Evolutionary conservation across 805 yeast species (phyloP).

Genomic region (Starmerella stigmatis): DNA sequence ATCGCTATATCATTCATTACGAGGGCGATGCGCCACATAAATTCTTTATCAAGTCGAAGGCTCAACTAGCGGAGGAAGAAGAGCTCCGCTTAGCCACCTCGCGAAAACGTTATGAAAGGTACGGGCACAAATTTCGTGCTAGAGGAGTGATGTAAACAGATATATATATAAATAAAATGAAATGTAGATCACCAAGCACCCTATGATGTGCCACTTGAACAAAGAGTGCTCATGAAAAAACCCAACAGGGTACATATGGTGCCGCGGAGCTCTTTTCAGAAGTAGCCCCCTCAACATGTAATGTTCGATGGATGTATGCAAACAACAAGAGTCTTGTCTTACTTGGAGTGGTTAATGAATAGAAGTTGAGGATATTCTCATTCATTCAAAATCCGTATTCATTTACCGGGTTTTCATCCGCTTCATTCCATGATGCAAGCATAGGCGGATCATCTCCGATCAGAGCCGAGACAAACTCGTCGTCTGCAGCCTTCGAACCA

Average conservation of each 20-base stretch:
- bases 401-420: neutral
- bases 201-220: too few relatives aligned
- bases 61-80: conserved; percentile 22
- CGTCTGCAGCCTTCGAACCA: neutral
- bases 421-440: conserved; percentile 6
- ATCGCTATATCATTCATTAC: too few relatives aligned
- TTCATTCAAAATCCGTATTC: neutral
- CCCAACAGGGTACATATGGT: too few relatives aligned
- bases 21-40: conserved; percentile 1
- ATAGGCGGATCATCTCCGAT: conserved; percentile 3
- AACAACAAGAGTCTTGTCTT: too few relatives aligned
- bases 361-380: too few relatives aligned
- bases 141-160: neutral
- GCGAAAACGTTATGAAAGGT: conserved; percentile 19
- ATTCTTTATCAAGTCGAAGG: conserved; percentile 22
- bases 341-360: too few relatives aligned
- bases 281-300: too few relatives aligned
- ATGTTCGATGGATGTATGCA: too few relatives aligned
- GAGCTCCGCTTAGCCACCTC: conserved; percentile 10
- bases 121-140: conserved; percentile 16
- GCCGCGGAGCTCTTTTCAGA: too few relatives aligned
- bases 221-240: too few relatives aligned
- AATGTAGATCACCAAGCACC: neutral
- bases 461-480: conserved; percentile 6
- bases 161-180: neutral